Evolutionary conservation across 208 protist genomes (phyloP), one percentile per base, ranked within the genome.

Genomic region (Leishmania braziliensis): DNA sequence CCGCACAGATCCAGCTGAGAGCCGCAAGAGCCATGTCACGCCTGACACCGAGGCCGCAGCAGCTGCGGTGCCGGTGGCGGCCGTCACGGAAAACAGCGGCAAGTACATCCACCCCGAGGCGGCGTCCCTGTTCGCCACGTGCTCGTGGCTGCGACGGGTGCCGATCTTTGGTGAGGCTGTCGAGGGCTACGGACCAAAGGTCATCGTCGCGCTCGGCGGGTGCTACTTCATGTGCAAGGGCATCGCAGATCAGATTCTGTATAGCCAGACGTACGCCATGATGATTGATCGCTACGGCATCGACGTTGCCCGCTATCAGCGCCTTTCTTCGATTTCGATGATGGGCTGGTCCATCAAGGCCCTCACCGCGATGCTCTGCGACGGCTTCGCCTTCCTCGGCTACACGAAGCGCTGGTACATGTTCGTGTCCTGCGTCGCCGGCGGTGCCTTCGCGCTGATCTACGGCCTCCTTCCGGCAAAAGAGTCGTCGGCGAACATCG

Each of bases 361-460:
- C 68, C 79, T 94, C 77, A 88, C 77, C 29, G 93, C 88, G 43
- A 84, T 91, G 75, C 53, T 96, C 39, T 90, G 85, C 78, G 93
- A 95, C 72, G 78, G 84, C 75, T 91, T 95, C 71, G 81, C 88
- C 46, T 85, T 94, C 72, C 83, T 91, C 65, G 88, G 89, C 60
- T 96, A 95, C 87, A 89, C 88, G 29, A 96, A 93, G 90, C 88
- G 91, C 62, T 96, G 90, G 89, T 92, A 93, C 87, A 81, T 89
- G 75, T 82, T 87, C 60, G n/a, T 84, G 8, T 94, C 90, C 5
- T 89, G 86, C 60, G 75, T 93, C 14, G 39, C 84, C 29, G 90
- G 90, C 29, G 78, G 60, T 16, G 85, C 69, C 0, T 83, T 91
- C 68, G 88, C n/a, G n/a, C n/a, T n/a, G n/a, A n/a, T n/a, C n/a